Evolutionary conservation across 257 asterid species (phyloP), one percentile per base, ranked within the genome.

Genomic region (Capsicum pubescens): DNA sequence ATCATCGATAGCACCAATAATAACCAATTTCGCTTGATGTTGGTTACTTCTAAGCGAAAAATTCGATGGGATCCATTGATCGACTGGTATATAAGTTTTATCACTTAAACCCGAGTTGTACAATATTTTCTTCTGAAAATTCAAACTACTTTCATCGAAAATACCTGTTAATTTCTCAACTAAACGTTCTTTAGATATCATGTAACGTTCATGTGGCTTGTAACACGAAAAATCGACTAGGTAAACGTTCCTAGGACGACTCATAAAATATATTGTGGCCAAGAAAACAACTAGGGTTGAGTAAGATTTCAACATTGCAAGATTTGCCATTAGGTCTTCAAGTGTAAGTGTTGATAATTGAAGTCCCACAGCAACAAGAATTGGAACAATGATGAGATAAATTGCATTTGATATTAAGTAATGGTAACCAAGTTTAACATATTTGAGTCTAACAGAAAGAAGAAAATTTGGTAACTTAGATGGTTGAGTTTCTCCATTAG

Each of bases 61-160:
- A 21, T 81, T 81, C 0, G 84, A 52, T 11, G 84, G 84, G 4
- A 81, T 61, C 61, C 48, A 17, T 3, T 46, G 44, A 81, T 63
- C 61, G n/a, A 3, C 87, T 88, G 10, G 83, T 8, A 16, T 78
- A 70, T 90, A 90, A 0, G 91, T 87, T 36, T 58, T 69, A 36
- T 90, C 90, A 1, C 93, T 91, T 58, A 89, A 52, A 0, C 93
- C 93, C 0, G 89, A 89, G 69, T 89, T 80, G 7, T 86, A 90
- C 26, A 90, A 57, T 0, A 90, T 89, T 50, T 85, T 90, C 87
- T 81, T 86, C 1, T 69, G 81, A 82, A 90, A 90, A 32, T n/a
- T 86, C 2, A 80, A 81, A n/a, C 87, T 78, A 9, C 86, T 86
- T 14, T 90, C 83, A 39, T 82, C 86, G 1, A 90, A 16, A 50